Percentiles rank a stretch among this genome's conserved stretches.
Conservation (phyloP, 208 protist genomes). For the Leishmania lainsoni region DNA sequence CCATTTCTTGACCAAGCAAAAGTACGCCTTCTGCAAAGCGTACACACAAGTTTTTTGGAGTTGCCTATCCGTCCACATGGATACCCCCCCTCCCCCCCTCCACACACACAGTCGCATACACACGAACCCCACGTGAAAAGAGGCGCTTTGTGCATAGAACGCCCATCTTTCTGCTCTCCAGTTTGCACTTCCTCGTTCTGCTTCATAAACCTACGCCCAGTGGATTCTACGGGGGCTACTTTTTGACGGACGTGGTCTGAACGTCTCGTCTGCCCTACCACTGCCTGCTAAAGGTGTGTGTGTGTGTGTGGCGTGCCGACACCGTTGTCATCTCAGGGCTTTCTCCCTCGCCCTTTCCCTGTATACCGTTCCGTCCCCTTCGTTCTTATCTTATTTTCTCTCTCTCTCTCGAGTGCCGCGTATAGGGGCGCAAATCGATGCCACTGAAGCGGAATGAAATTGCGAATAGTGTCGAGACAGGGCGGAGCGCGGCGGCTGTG, state of each 20-base stretch:
- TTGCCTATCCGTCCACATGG: neutral
- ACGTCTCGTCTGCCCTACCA: neutral
- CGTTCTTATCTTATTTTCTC: neutral
- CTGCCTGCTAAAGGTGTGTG: neutral
- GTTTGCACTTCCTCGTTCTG: neutral
- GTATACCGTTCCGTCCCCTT: neutral
- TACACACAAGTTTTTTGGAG: neutral
- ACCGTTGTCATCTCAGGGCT: neutral
- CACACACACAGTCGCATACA: neutral
- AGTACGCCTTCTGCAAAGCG: neutral
- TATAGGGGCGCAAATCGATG: neutral
- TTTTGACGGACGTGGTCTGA: neutral
- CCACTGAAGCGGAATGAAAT: conserved; percentile 2
- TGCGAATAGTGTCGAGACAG: neutral
- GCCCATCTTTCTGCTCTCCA: neutral
- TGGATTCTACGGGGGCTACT: neutral
- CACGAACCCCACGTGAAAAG: neutral
- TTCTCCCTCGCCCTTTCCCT: neutral
- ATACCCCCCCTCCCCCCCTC: neutral
- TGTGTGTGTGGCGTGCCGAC: neutral
- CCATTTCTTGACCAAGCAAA: neutral
- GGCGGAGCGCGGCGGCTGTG: conserved; percentile 7
- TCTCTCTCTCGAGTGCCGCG: neutral
- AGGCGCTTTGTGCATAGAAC: neutral
- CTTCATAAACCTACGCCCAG: neutral